Evolutionary conservation across 2,329 filamentous ascomycete genomes (phyloP), one percentile per base, ranked within the genome.

Genomic region (Sclerotinia borealis): DNA sequence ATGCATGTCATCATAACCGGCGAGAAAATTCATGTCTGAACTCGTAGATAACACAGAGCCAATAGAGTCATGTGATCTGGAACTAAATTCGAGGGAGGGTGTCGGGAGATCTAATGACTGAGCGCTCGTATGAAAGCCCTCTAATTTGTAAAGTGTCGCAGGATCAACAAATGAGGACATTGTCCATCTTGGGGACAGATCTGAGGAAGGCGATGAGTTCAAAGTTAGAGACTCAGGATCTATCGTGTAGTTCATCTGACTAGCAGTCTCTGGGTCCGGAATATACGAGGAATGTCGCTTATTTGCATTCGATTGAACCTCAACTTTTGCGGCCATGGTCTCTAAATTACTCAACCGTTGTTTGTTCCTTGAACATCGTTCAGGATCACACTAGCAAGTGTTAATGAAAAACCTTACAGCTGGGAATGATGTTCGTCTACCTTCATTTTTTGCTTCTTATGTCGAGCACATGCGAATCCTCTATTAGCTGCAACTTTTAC

Each of bases 391-490:
- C 61, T 60, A 45, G 19, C 36, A 27, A 19, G 8, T 34, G 41
- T 63, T n/a, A 59, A 29, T 48, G 37, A 10, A 17, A 5, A 43
- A n/a, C 13, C 39, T 56, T 7, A 45, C 15, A 25, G 25, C 10
- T 34, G n/a, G 39, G 25, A 34, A 17, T 56, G 50, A n/a, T 37
- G 7, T 45, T 36, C 19, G 48, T 47, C 4, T 64, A 67, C 67
- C 55, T 68, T 68, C 55, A 67, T 63, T 29, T 68, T 68, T 43
- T 63, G 59, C 25, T 47, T 63, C 11, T 64, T 56, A 63, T 67
- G 67, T 47, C 56, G 25, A 13, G 64, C 64, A 67, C 67, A 68
- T 63, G 64, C 67, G 47, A 63, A 64, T 17, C 65, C 67, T 59
- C 67, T 41, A 60, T 68, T 68, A 13, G 61, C 63, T 8, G 67